A percentile compares a stretch with the other conserved stretches of the same genome.
These are phyloP conservation scores for Gloeostereum incarnatum DNA, from an alignment of 768 basidiomycete species.

Conservation along the genomic window DNA sequence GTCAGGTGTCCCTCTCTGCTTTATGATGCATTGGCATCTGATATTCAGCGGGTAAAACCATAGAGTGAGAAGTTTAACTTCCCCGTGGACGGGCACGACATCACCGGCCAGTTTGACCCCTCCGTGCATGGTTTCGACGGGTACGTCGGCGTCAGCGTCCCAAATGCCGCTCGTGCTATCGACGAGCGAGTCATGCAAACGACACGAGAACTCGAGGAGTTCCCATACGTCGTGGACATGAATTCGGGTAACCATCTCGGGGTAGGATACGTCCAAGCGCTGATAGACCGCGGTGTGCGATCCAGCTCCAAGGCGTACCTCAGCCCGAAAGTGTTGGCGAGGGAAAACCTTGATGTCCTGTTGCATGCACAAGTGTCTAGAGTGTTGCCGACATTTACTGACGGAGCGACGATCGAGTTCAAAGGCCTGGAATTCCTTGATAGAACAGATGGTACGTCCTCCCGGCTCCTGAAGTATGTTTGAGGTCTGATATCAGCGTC, in stretches of 20 bases:
- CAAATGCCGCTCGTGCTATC: conserved; percentile 15
- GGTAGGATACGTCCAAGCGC: conserved; percentile 16
- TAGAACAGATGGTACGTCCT: background rate
- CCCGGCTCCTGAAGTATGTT: too few species aligned
- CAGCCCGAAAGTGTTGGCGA: conserved; percentile 10
- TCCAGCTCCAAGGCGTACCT: conserved; percentile 23
- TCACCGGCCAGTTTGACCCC: conserved; percentile 13
- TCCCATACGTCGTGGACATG: conserved; percentile 15
- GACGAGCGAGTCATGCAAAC: conserved; percentile 19
- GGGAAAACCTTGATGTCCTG: conserved; percentile 21
- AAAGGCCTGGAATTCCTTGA: conserved; percentile 13
- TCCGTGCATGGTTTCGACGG: conserved; percentile 18
- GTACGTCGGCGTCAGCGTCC: conserved; percentile 18
- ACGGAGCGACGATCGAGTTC: conserved; percentile 12
- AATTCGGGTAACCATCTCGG: conserved; percentile 22
- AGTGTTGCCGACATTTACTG: conserved; percentile 10
- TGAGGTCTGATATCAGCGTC: background rate
- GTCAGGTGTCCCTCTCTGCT: conserved; percentile 2
- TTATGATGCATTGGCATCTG: background rate
- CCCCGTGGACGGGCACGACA: conserved; percentile 15
- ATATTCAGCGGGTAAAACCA: too few species aligned
- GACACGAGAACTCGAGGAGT: conserved; percentile 15
- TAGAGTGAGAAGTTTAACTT: conserved; percentile 13
- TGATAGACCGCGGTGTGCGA: conserved; percentile 16
- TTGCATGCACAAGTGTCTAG: conserved; percentile 19